Evolutionary conservation across 352 stramenopile species (phyloP).

Genomic region (Globisporangium iwayamae): DNA sequence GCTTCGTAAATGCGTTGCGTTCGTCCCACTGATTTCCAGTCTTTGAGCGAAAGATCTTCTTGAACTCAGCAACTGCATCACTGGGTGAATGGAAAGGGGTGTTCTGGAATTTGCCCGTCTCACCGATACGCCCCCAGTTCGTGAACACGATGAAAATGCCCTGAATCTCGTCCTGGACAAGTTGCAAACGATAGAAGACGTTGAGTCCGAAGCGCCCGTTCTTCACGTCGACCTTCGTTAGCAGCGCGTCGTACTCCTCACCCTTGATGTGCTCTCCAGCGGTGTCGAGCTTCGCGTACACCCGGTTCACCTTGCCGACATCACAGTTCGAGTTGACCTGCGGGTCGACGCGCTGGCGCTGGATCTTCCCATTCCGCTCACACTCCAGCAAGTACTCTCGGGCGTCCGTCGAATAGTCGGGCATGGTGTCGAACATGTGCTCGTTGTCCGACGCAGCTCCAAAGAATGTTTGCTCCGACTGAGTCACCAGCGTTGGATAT

Average conservation of each 20-base stretch:
- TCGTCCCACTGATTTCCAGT: conserved; percentile 66
- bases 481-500: conserved; percentile 26
- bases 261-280: conserved; percentile 23
- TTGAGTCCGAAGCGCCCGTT: conserved; percentile 70
- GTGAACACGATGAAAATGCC: conserved; percentile 72
- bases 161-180: conserved; percentile 70
- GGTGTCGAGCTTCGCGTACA: conserved; percentile 31
- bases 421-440: conserved; percentile 26
- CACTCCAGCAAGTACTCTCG: conserved; percentile 45
- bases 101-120: conserved; percentile 76
- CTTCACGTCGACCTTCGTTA: conserved; percentile 78
- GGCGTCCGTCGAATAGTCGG: conserved; percentile 48
- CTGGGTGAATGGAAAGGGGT: conserved; percentile 54
- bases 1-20: conserved; percentile 48
- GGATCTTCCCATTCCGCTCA: conserved; percentile 54
- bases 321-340: conserved; percentile 56
- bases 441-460: conserved; percentile 20
- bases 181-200: conserved; percentile 71
- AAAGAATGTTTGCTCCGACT: conserved; percentile 30
- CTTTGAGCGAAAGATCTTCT: conserved; percentile 81
- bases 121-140: conserved; percentile 78
- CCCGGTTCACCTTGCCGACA: conserved; percentile 47
- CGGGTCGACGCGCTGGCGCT: conserved; percentile 34
- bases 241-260: conserved; percentile 46
- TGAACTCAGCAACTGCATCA: conserved; percentile 66